Conservation (phyloP, 2,329 filamentous ascomycete genomes). For the Sclerotinia trifoliorum region DNA sequence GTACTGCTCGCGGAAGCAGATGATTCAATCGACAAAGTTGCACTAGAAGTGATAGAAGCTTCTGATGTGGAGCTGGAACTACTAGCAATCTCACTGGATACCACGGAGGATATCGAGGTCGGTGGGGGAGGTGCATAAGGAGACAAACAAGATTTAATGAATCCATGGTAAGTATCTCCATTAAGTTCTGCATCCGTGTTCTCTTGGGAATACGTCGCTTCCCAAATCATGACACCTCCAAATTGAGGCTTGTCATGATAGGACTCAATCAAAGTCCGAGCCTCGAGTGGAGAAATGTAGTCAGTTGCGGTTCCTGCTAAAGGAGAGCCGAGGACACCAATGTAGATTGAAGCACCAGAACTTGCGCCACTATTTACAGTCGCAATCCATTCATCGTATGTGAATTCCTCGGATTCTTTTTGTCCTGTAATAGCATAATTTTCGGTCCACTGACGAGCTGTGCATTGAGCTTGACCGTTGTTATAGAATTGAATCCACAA, state of each 20-base stretch:
- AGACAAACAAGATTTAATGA: slow-evolving; percentile 31
- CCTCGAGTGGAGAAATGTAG: slow-evolving; percentile 33
- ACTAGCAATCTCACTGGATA: slow-evolving; percentile 11
- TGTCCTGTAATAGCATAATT: slow-evolving; percentile 7
- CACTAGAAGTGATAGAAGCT: slow-evolving; percentile 1
- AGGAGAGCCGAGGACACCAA: slow-evolving; percentile 35
- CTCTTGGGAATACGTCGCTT: slow-evolving; percentile 33
- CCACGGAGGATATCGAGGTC: slow-evolving; percentile 20
- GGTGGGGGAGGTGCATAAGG: slow-evolving; percentile 8
- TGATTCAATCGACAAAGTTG: neutral
- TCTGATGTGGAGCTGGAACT: slow-evolving; percentile 19
- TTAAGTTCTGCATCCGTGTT: slow-evolving; percentile 25
- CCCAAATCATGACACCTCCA: slow-evolving; percentile 41
- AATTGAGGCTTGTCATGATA: slow-evolving; percentile 33
- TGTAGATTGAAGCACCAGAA: slow-evolving; percentile 35
- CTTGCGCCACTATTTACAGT: slow-evolving; percentile 30
- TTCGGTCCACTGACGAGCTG: slow-evolving; percentile 32
- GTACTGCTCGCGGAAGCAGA: neutral
- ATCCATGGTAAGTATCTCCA: slow-evolving; percentile 26
- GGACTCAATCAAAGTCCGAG: slow-evolving; percentile 30
- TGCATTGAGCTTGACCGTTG: slow-evolving; percentile 32
- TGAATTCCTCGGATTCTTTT: slow-evolving; percentile 26
- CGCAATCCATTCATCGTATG: slow-evolving; percentile 32
- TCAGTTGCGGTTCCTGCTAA: slow-evolving; percentile 25
- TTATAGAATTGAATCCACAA: slow-evolving; percentile 41